Evolutionary conservation across 345 rosid species (phyloP).

Genomic region (Salix brachista): DNA sequence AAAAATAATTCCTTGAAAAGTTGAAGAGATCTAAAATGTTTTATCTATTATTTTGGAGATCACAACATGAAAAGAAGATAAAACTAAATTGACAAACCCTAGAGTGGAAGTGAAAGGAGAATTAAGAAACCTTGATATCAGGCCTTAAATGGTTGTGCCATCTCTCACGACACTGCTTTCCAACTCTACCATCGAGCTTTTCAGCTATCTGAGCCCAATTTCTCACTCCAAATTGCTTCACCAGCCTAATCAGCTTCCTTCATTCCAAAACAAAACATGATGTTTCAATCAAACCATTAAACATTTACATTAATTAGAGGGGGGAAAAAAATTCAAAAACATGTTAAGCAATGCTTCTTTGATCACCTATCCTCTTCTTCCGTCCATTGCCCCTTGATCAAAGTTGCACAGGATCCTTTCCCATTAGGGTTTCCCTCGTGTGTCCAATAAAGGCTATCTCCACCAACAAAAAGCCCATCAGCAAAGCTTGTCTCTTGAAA

Average conservation of each 20-base stretch:
- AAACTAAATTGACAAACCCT: neutral
- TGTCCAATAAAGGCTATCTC: slow-evolving; percentile 15
- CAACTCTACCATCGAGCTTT: slow-evolving; percentile 72
- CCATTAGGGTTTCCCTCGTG: slow-evolving; percentile 27
- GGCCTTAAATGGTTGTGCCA: slow-evolving; percentile 99
- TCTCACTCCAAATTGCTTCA: slow-evolving; percentile 72
- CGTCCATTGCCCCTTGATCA: slow-evolving; percentile 98
- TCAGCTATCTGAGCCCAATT: slow-evolving; percentile 93
- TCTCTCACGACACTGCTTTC: slow-evolving; percentile 95
- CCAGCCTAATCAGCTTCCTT: slow-evolving; percentile 73
- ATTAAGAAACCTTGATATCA: slow-evolving; percentile 62
- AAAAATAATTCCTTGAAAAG: neutral
- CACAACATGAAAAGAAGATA: neutral
- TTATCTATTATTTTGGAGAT: neutral
- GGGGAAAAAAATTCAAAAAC: neutral
- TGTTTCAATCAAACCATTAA: neutral
- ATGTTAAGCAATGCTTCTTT: neutral
- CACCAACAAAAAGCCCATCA: slow-evolving; percentile 29
- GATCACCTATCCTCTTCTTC: slow-evolving; percentile 82
- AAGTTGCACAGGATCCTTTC: slow-evolving; percentile 38
- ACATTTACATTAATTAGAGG: neutral
- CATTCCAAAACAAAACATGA: slow-evolving; percentile 8
- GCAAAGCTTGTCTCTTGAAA: slow-evolving; percentile 36
- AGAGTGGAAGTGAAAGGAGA: neutral
- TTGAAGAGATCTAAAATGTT: neutral